Evolutionary conservation across 164 flowering plant genomes (phyloP), one percentile per base, ranked within the genome.

Genomic region (Saururus chinensis): DNA sequence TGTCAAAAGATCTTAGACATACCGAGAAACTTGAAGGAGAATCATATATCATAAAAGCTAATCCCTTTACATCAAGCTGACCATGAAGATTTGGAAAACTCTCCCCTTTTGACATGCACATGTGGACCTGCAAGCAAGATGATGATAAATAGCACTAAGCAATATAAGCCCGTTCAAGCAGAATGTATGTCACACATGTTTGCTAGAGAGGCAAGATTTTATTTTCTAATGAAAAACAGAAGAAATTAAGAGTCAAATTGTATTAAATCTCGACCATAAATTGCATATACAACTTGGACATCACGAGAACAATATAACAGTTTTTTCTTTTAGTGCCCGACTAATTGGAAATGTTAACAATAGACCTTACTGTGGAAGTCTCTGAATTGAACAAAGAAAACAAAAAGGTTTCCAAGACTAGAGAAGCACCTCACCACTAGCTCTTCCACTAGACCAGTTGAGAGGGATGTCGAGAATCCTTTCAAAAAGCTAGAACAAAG

Each of bases 391-490:
- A 12, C 14, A 9, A 45, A 45, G 17, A 4, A 3, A 20, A 35
- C 21, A 24, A 35, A 24, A 55, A 14, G 9, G 35, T 55, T 12
- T 9, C 17, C 17, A 60, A 64, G 79, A 70, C 10, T 59, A 76
- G 86, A 74, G 61, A 81, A 79, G 82, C 87, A 95, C 99, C 99
- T 95, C 95, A 72, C 99, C 99, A 55, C 86, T 85, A 71, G 97
- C 96, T 87, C 99, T 87, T 59, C 99, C 99, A 69, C 80, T 77
- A 56, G 86, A 81, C 96, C 96, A 95, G n/a, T 37, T 65, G 59
- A 95, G 85, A 60, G 99, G 99, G 75, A 95, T 89, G 66, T 87
- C 95, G 74, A 95, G 73, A 61, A 91, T 79, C 74, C 92, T 84
- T 64, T 95, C 99, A 71, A 95, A 90, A 63, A 90, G 89, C 96